Conservation (phyloP, 495 filamentous ascomycete genomes). For the Poronia punctata region DNA sequence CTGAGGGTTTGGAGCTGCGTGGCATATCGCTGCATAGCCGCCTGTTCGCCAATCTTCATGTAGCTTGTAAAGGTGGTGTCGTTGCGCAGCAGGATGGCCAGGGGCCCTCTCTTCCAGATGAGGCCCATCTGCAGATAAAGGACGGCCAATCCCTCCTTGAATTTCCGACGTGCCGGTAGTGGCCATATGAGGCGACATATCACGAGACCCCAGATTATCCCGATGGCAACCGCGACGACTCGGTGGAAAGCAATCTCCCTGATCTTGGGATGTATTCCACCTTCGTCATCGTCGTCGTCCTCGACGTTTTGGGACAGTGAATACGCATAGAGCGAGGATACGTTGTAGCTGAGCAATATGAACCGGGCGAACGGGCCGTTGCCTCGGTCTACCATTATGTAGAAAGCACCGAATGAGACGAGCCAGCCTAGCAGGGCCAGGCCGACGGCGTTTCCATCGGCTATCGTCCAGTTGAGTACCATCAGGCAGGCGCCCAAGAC, state of each 20-base stretch:
- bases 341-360: conserved; percentile 89
- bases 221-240: conserved; percentile 77
- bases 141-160: conserved; percentile 77
- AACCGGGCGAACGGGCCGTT: conserved; percentile 90
- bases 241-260: conserved; percentile 85
- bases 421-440: conserved; percentile 75
- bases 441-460: conserved; percentile 61
- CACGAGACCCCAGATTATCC: conserved; percentile 87
- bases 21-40: conserved; percentile 50
- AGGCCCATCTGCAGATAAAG: conserved; percentile 92
- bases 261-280: conserved; percentile 77
- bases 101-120: conserved; percentile 92
- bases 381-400: conserved; percentile 75
- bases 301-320: conserved; percentile 71
- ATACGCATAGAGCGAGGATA: conserved; percentile 93
- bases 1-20: conserved; percentile 65
- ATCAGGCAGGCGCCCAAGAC: conserved; percentile 72
- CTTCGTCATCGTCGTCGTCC: conserved; percentile 77
- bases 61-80: conserved; percentile 53
- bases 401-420: conserved; percentile 76
- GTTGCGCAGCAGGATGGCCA: conserved; percentile 58
- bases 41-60: conserved; percentile 76
- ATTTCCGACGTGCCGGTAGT: conserved; percentile 75
- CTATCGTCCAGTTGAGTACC: conserved; percentile 66
- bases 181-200: conserved; percentile 90